A percentile compares a stretch with the other conserved stretches of the same genome.
Evolutionary conservation across 139 green algal genomes (phyloP).

Genomic region (Nannochloris sp.): DNA sequence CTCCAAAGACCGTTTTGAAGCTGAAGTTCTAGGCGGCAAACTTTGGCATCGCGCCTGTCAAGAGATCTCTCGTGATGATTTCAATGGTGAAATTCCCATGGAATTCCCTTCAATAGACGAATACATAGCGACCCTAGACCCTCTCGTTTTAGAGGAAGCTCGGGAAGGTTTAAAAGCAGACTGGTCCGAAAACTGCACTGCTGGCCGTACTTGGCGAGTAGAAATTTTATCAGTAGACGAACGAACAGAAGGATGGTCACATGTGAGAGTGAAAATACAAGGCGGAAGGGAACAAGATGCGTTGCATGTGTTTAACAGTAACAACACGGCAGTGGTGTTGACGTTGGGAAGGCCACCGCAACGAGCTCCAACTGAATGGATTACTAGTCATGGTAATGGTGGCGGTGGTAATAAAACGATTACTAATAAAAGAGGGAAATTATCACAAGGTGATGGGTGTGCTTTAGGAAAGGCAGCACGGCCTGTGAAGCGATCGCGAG

Average conservation of each 20-base stretch:
- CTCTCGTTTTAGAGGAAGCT: slow-evolving; percentile 76
- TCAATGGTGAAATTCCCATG: slow-evolving; percentile 20
- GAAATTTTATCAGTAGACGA: slow-evolving; percentile 13
- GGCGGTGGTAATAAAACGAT: not conserved
- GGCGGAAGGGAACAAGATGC: not conserved
- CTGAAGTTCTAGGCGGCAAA: slow-evolving; percentile 40
- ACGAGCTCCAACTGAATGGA: slow-evolving; percentile 8
- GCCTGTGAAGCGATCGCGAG: slow-evolving; percentile 6
- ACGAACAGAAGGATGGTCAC: not conserved
- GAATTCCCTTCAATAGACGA: slow-evolving; percentile 32
- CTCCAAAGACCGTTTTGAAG: slow-evolving; percentile 27
- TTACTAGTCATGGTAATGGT: not conserved
- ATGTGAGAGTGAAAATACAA: not conserved
- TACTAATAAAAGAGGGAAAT: not conserved
- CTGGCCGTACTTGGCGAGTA: slow-evolving; percentile 10
- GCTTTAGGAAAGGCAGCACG: too few species aligned
- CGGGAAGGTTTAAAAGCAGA: slow-evolving; percentile 36
- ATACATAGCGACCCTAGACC: slow-evolving; percentile 65
- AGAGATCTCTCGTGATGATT: slow-evolving; percentile 12
- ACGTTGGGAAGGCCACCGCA: slow-evolving; percentile 5
- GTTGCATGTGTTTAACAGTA: not conserved
- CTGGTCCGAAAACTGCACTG: slow-evolving; percentile 42
- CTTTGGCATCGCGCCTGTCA: slow-evolving; percentile 51
- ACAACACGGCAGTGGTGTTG: slow-evolving; percentile 2
- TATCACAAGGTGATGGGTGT: not conserved